Base-by-base conservation (phyloP, 2,329 filamentous ascomycete genomes). In the Exophiala viscosa region DNA sequence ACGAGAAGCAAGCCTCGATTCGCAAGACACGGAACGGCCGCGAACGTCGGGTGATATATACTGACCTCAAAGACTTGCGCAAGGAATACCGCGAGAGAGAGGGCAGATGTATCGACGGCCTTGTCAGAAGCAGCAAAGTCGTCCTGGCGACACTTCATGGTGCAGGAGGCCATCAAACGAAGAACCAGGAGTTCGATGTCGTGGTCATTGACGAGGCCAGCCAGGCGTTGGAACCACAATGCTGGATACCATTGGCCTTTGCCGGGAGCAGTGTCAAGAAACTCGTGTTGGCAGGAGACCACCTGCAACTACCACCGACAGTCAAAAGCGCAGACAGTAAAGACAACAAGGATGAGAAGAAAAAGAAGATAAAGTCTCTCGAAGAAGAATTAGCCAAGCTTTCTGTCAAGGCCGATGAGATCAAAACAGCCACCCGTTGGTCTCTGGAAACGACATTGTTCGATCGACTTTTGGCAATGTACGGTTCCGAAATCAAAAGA, bases 151-250 rank as follows among this genome's bases (percentile, higher is more conserved):
- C 93, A 2, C 77, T 99, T 40, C 93, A 99, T 69, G 93, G 93
- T 2, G 87, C 92, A 1, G 93, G 93, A 7, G 53, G 61, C 17
- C 32, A 52, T 43, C 59, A 63, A 53, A 42, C 54, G 15, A 88
- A 91, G 0, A 86, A 84, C 62, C 90, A 96, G 70, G 74, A 96
- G 31, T 99, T 99, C 60, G 93, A 99, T 68, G 87, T 96, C 3
- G 88, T 99, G 23, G 85, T 99, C 55, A 90, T 99, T 51, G 93
- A 99, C 65, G 93, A 99, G 73, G 93, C 91, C 3, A 95, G 88
- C 67, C 93, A 99, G 69, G 93, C 93, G 1, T 77, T 97, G 8
- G 93, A 99, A 71, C 91, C 93, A 0, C 92, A 97, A 70, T 96
- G 91, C 72, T 99, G 93, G 93, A 91, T 97, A 46, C 85, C 93